These are phyloP conservation scores for Fusarium sp. DNA, from an alignment of 2,329 filamentous ascomycete species.

Conservation along the genomic window DNA sequence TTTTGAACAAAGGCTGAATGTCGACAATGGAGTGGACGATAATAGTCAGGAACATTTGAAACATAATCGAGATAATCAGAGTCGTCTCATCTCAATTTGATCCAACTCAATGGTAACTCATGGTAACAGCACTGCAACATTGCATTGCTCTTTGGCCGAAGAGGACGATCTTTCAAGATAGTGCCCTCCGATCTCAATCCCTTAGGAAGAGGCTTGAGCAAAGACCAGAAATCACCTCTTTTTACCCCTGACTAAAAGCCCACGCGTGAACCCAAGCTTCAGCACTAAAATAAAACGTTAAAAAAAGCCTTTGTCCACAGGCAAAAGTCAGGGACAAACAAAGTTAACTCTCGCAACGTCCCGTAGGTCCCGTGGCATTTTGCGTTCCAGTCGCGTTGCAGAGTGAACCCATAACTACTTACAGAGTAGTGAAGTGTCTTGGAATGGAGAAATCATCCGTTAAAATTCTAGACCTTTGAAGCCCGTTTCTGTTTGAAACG, in stretches of 20 bases:
- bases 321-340: not conserved
- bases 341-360: conserved; percentile 42
- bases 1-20: not conserved
- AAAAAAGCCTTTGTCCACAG: conserved; percentile 26
- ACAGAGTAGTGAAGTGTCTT: conserved; percentile 7
- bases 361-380: conserved; percentile 33
- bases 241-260: conserved; percentile 23
- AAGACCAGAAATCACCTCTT: conserved; percentile 2
- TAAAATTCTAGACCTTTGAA: conserved; percentile 16
- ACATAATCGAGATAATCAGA: conserved; percentile 30
- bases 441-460: conserved; percentile 16
- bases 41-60: not conserved
- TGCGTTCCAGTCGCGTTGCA: conserved; percentile 39
- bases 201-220: conserved; percentile 8
- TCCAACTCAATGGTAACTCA: not conserved
- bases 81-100: conserved; percentile 9
- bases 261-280: conserved; percentile 28
- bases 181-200: conserved; percentile 2
- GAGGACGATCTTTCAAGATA: conserved; percentile 2
- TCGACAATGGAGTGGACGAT: not conserved
- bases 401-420: conserved; percentile 3
- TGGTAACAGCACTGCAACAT: conserved; percentile 4
- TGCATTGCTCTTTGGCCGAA: not conserved
- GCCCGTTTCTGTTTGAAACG: conserved; percentile 27
- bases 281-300: conserved; percentile 34